These are phyloP conservation scores for Rhodotorula glutinis DNA, from an alignment of 1,284 basidiomycete genomes.

Conservation along the genomic window DNA sequence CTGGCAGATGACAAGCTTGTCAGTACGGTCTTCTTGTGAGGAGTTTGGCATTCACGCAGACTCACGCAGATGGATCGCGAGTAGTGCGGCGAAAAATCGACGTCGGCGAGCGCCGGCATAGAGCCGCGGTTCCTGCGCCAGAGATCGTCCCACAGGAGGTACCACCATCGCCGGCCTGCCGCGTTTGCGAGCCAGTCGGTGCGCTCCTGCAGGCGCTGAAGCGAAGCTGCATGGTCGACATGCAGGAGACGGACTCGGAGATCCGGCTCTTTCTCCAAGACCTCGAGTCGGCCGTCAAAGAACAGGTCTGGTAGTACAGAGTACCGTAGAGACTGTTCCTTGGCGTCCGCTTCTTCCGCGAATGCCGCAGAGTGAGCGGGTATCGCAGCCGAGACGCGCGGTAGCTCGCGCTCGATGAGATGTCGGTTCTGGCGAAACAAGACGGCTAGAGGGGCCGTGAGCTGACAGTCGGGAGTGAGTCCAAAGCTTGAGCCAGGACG, in stretches of 20 bases:
- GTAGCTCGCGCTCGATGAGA: conserved; percentile 55
- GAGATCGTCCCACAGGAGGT: conserved; percentile 73
- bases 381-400: conserved; percentile 46
- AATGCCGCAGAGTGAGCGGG: conserved; percentile 59
- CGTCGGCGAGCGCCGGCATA: conserved; percentile 55
- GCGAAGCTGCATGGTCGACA: conserved; percentile 56
- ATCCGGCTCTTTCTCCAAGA: conserved; percentile 58
- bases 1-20: not conserved
- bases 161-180: conserved; percentile 71
- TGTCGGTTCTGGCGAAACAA: conserved; percentile 64
- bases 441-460: conserved; percentile 61
- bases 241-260: conserved; percentile 59
- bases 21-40: too few species aligned
- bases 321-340: conserved; percentile 62
- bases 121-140: conserved; percentile 58
- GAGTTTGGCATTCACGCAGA: too few species aligned
- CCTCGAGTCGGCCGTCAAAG: conserved; percentile 55
- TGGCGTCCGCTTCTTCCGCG: conserved; percentile 57
- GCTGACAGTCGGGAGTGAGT: conserved; percentile 65
- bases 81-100: conserved; percentile 71
- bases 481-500: conserved; percentile 60
- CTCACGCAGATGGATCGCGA: conserved; percentile 62
- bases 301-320: conserved; percentile 65
- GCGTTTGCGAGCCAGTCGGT: conserved; percentile 57
- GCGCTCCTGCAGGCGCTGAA: conserved; percentile 62